Base-by-base conservation (phyloP, 2,329 filamentous ascomycete genomes). In the Penicillium vulpinum region DNA sequence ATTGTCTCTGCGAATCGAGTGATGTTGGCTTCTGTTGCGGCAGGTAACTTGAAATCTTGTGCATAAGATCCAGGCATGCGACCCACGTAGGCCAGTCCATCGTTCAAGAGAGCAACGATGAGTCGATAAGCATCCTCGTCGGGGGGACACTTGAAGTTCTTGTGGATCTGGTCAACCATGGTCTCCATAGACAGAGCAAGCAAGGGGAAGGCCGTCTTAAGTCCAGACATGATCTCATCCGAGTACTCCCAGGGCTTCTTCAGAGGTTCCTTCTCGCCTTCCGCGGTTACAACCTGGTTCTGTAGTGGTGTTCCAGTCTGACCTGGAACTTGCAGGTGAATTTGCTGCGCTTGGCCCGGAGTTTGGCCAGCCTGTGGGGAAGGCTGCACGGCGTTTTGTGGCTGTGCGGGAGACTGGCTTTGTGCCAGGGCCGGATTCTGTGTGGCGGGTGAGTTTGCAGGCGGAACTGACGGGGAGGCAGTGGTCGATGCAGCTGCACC, bases 81-180 rank as follows among this genome's bases (percentile, higher is more conserved):
- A 62, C 90, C 91, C 40, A 97, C 91, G 67, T 97, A 97, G 28
- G 91, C 91, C 51, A 99, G 78, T 0, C 91, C 94, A 74, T 99
- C 94, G 72, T 99, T 99, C 22, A 99, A 85, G 11, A 99, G 80
- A 3, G 94, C 95, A n/a, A 97, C 93, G 63, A 99, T 99, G 16
- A 99, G 82, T 48, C 94, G 85, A 75, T 97, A 97, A 2, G 94
- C 95, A 78, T 99, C 94, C 73, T 99, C 94, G 68, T 99, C 94
- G 0, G 93, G 93, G 15, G 93, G 93, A 68, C 94, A 97, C 78
- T 99, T 99, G 84, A 99, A 99, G 76, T 97, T 89, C 81, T 97
- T 97, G 74, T 94, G 90, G 57, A 99, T 96, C 76, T 97, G 93
- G 71, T 99, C 94, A 29, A 97, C 92, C 92, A 97, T 99, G 0